Conservation (phyloP, 257 asterid genomes). For the Apocynum venetum region DNA sequence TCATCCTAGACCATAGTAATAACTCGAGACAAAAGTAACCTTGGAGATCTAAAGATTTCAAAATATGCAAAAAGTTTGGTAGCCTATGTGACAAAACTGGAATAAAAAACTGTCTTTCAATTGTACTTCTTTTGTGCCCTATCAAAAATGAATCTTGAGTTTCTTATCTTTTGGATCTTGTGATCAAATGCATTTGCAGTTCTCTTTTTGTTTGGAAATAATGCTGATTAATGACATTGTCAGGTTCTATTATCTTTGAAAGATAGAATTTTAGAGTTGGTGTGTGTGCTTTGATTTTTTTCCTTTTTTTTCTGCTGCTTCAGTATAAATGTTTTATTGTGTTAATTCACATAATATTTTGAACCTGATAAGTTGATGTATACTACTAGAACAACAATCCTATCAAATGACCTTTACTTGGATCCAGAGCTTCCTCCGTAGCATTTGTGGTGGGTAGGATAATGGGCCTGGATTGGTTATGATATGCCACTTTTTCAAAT, state of each 20-base stretch:
- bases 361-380: background rate
- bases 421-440: background rate
- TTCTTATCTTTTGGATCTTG: background rate
- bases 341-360: background rate
- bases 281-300: background rate
- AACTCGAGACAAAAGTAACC: background rate
- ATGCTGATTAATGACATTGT: background rate
- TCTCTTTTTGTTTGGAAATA: background rate
- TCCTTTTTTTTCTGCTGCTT: background rate
- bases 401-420: background rate
- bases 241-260: background rate
- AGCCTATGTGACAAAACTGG: background rate
- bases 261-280: background rate
- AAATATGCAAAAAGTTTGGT: background rate
- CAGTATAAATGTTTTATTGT: background rate
- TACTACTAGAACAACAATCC: background rate
- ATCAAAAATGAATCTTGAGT: background rate
- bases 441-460: background rate
- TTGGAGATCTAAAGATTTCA: background rate
- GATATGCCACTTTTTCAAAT: background rate
- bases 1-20: background rate
- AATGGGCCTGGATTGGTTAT: background rate
- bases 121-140: background rate
- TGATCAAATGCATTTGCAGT: background rate
- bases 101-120: background rate